Evolutionary conservation across 257 asterid species (phyloP).

Genomic region (Catharanthus roseus): DNA sequence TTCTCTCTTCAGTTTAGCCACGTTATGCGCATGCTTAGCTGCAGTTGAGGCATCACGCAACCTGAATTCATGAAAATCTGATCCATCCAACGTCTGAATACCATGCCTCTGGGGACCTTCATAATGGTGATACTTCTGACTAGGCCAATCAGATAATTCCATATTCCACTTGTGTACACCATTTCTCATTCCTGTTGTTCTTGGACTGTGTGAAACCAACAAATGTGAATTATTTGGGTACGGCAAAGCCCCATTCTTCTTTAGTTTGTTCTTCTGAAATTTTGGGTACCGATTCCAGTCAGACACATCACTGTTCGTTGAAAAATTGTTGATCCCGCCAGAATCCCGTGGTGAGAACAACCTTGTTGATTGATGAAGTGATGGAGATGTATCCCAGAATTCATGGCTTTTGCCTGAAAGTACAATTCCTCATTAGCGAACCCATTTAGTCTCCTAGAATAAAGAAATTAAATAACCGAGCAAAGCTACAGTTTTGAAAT

Average conservation of each 20-base stretch:
- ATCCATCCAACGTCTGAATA: constrained; percentile 32
- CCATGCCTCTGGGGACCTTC: constrained; percentile 38
- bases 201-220: constrained; percentile 36
- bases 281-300: constrained; percentile 58
- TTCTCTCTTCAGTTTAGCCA: constrained; percentile 84
- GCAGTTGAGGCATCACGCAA: constrained; percentile 66
- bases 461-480: constrained; percentile 11
- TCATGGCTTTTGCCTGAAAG: constrained; percentile 37
- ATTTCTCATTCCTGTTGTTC: constrained; percentile 39
- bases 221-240: constrained; percentile 33
- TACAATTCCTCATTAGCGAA: constrained; percentile 46
- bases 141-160: constrained; percentile 45
- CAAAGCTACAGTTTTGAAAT: not conserved
- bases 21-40: constrained; percentile 45
- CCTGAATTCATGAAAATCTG: constrained; percentile 59
- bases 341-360: constrained; percentile 54
- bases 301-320: constrained; percentile 40
- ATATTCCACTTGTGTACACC: constrained; percentile 53
- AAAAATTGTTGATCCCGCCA: constrained; percentile 33
- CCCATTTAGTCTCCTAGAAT: constrained; percentile 61
- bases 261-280: constrained; percentile 45
- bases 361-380: constrained; percentile 49
- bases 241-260: constrained; percentile 45
- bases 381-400: constrained; percentile 62
- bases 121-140: constrained; percentile 33